Conservation (phyloP, 2,329 filamentous ascomycete species). For the Colletotrichum gloeosporioides region DNA sequence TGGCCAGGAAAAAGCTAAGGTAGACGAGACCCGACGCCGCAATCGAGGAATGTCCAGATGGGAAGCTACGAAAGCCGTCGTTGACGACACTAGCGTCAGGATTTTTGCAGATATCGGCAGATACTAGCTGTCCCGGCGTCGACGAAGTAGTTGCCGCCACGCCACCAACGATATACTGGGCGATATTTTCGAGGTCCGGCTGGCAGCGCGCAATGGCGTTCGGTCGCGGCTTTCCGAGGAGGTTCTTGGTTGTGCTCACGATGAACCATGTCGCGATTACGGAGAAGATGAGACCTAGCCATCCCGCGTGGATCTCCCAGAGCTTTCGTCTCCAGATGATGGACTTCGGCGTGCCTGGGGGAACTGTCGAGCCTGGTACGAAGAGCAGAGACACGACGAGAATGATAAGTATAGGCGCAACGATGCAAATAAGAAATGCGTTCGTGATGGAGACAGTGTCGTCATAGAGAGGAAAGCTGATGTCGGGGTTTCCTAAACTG, state of each 20-base stretch:
- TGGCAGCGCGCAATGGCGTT: conserved; percentile 76
- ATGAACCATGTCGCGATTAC: conserved; percentile 71
- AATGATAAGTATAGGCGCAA: conserved; percentile 63
- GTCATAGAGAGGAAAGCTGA: conserved; percentile 69
- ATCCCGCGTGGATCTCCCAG: conserved; percentile 81
- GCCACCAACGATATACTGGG: conserved; percentile 61
- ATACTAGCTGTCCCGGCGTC: conserved; percentile 63
- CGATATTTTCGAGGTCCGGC: conserved; percentile 66
- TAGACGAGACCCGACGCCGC: conserved; percentile 77
- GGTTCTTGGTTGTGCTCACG: conserved; percentile 76
- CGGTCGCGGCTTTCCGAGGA: conserved; percentile 66
- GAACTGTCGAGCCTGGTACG: conserved; percentile 67
- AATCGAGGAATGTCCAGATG: conserved; percentile 49
- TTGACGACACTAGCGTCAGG: conserved; percentile 58
- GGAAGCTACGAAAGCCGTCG: conserved; percentile 77
- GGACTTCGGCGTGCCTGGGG: conserved; percentile 56
- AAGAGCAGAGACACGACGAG: conserved; percentile 64
- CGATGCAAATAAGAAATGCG: background rate
- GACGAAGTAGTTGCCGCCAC: conserved; percentile 52
- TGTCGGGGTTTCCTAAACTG: conserved; percentile 66
- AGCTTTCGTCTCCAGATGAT: conserved; percentile 74
- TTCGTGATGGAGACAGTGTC: conserved; percentile 63
- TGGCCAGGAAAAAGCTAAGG: conserved; percentile 76
- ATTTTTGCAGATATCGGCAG: conserved; percentile 71
- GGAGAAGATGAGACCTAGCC: conserved; percentile 74